A percentile compares a stretch with the other conserved stretches of the same genome.
phyloP scores from a whole-genome alignment of 2,329 filamentous ascomycete genomes.

The Alternaria brassicae region DNA sequence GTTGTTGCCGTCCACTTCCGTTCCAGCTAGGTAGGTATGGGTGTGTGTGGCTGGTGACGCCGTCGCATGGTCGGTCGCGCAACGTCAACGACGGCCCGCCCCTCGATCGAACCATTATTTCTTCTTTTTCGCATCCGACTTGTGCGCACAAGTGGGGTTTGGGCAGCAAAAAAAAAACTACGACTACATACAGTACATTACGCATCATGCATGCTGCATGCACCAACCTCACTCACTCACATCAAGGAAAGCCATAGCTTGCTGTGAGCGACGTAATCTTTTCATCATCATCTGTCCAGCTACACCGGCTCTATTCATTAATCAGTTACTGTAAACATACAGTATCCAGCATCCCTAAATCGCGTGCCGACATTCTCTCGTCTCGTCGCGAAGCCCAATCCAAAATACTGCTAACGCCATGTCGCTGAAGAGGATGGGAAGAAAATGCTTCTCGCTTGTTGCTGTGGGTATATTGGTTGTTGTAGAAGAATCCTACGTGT shows the following conservation, averaged over 20 bases:
- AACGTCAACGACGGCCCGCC: not conserved
- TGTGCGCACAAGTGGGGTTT: not conserved
- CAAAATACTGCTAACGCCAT: not conserved
- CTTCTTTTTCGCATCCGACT: not conserved
- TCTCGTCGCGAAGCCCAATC: slow-evolving; percentile 2
- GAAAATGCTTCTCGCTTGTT: slow-evolving; percentile 2
- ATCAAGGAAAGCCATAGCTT: not conserved
- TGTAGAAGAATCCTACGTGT: not conserved
- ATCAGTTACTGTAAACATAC: slow-evolving; percentile 1
- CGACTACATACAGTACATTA: too few species aligned
- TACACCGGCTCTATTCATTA: not conserved
- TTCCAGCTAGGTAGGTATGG: too few species aligned
- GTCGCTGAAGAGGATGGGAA: slow-evolving; percentile 5
- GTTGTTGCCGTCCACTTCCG: too few species aligned
- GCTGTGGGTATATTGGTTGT: not conserved
- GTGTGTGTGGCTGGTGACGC: slow-evolving; percentile 1
- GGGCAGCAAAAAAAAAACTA: not conserved
- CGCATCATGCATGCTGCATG: slow-evolving; percentile 3
- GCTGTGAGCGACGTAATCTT: not conserved
- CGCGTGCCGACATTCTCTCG: not conserved
- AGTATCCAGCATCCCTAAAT: slow-evolving; percentile 13
- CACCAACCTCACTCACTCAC: not conserved
- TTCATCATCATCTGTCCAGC: not conserved
- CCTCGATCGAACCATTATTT: not conserved
- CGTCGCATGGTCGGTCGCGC: not conserved